Conservation (phyloP, 768 basidiomycete species). For the Pholiota microspora region DNA sequence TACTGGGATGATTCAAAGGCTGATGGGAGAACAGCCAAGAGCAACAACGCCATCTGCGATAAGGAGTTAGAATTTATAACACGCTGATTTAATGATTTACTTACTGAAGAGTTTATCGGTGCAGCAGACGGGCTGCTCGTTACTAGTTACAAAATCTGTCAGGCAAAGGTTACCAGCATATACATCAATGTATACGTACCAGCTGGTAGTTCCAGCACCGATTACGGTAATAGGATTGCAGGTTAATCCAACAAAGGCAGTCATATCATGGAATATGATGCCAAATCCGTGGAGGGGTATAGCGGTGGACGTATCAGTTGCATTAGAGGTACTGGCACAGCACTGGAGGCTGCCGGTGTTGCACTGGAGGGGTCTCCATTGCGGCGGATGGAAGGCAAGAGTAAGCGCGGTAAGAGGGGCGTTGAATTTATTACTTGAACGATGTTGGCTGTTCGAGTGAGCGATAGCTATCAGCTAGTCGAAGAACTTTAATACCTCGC, state of each 20-base stretch:
- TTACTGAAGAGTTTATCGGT: not conserved
- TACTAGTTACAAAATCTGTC: not conserved
- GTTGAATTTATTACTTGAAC: not conserved
- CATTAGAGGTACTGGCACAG: not conserved
- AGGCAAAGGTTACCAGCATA: not conserved
- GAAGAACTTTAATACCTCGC: not conserved
- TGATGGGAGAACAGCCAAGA: not conserved
- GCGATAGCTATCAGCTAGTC: not conserved
- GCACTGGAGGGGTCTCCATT: no score
- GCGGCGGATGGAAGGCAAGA: no score
- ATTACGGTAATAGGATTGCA: no score
- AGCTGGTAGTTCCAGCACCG: no score
- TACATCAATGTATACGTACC: no score
- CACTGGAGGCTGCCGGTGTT: not conserved
- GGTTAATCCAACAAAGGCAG: no score
- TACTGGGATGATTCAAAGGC: not conserved
- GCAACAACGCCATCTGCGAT: not conserved
- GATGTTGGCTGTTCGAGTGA: not conserved
- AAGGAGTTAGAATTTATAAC: not conserved
- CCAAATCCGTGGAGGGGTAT: no score
- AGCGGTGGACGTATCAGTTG: no score
- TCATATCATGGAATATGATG: no score
- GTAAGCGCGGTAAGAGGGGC: not conserved
- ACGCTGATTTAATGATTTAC: not conserved
- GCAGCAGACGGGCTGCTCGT: slow-evolving; percentile 1